phyloP scores from a whole-genome alignment of 2,329 filamentous ascomycete species.

The Phyllosticta citrichinensis region DNA sequence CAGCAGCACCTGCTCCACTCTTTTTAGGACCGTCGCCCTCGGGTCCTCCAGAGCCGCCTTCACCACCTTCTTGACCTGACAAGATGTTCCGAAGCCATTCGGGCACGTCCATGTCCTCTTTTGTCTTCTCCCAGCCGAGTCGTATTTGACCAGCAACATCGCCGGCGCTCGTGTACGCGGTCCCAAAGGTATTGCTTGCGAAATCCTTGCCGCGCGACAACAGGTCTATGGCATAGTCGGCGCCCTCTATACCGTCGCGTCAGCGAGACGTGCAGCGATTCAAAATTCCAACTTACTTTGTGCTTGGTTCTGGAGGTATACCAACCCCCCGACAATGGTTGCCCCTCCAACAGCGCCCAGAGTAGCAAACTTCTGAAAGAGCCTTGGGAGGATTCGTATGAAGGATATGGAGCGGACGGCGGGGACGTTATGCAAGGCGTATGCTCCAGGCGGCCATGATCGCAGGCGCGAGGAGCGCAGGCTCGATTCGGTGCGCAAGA shows the following conservation, averaged over 20 bases:
- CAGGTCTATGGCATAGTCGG: slow-evolving; percentile 66
- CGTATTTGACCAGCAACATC: slow-evolving; percentile 70
- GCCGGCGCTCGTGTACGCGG: slow-evolving; percentile 60
- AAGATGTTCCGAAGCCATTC: slow-evolving; percentile 72
- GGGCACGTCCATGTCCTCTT: slow-evolving; percentile 61
- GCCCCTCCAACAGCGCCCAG: slow-evolving; percentile 88
- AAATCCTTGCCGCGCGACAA: slow-evolving; percentile 63
- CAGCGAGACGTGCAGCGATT: slow-evolving; percentile 21
- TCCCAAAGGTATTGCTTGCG: slow-evolving; percentile 57
- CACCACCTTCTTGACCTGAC: slow-evolving; percentile 29
- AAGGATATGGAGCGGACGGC: slow-evolving; percentile 57
- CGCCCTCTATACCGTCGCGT: slow-evolving; percentile 49
- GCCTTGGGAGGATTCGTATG: slow-evolving; percentile 63
- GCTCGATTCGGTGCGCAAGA: slow-evolving; percentile 51
- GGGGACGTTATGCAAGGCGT: slow-evolving; percentile 71
- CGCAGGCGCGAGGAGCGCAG: slow-evolving; percentile 4
- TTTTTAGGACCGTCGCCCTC: slow-evolving; percentile 42
- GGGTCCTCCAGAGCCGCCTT: slow-evolving; percentile 31
- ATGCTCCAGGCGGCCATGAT: slow-evolving; percentile 65
- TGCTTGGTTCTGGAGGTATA: slow-evolving; percentile 94
- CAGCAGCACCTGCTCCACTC: slow-evolving; percentile 41
- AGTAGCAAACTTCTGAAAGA: slow-evolving; percentile 80
- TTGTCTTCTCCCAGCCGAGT: slow-evolving; percentile 74
- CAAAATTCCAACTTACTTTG: background rate
- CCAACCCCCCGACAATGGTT: slow-evolving; percentile 72